Evolutionary conservation across 352 stramenopile species (phyloP), one percentile per base, ranked within the genome.

Genomic region (Hyaloperonospora brassicae): DNA sequence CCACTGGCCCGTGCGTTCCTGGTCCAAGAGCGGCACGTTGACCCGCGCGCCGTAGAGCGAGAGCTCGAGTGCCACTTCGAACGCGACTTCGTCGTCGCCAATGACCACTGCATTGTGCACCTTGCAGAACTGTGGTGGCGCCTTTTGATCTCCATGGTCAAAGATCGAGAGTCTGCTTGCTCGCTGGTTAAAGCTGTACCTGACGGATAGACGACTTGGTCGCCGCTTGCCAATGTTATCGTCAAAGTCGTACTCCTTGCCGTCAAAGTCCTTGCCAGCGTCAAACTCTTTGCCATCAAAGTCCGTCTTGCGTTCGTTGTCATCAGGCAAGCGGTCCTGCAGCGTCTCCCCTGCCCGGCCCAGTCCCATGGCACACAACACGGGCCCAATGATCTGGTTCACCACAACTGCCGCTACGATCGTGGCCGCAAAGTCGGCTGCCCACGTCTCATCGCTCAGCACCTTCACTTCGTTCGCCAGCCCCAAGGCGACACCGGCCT

Each of bases 311-410:
- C n/a, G n/a, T n/a, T n/a, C n/a, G 11, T 42, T 36, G 2, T 57
- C 36, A 24, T 74, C 39, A 7, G 27, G 27, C 3, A 31, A 47
- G 2, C 67, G 61, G 23, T 76, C 58, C 21, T 68, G 62, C 46
- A 72, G 63, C 23, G 53, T 80, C 47, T 88, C 78, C 2, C 78
- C 78, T 1, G 78, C 72, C n/a, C 59, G 67, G 52, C 57, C 68
- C 5, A 88, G 50, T 0, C 78, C 78, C 7, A 86, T 64, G 1
- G 78, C 55, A 57, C 78, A 88, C 0, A 86, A 43, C 40, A 86
- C 76, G 1, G 78, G 78, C 1, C 75, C 78, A 34, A 88, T 70
- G 43, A 88, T 84, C 51, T 88, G 78, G 59, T 86, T 86, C 25
- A 88, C 65, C 44, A 88, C 76, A 30, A 88, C 68, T 5, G 78